Percentiles rank a stretch among this genome's conserved stretches.
Evolutionary conservation across 2,329 filamentous ascomycete genomes (phyloP).

Genomic region (Penicillium sp.): DNA sequence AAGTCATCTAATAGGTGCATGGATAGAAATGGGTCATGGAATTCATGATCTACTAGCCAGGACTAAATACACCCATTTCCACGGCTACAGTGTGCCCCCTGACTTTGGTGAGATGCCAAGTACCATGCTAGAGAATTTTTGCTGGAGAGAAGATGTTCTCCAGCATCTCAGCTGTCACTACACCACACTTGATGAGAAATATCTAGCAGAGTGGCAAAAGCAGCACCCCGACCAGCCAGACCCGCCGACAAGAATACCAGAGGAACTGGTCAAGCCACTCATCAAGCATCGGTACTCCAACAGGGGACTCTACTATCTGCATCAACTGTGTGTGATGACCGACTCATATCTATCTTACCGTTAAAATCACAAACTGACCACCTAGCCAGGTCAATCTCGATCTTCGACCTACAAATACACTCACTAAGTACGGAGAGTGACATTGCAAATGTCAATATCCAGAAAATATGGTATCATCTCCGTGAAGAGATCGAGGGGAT

Average conservation of each 20-base stretch:
- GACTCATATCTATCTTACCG: not conserved
- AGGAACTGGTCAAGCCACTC: not conserved
- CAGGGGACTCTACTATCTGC: not conserved
- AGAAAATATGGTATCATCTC: not conserved
- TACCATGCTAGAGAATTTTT: not conserved
- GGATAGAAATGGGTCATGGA: not conserved
- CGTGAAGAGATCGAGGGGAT: not conserved
- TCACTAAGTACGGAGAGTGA: not conserved
- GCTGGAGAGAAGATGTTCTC: not conserved
- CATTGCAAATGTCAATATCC: not conserved
- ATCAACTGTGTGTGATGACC: not conserved
- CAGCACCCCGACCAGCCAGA: not conserved
- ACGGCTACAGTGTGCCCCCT: not conserved
- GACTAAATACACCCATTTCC: not conserved
- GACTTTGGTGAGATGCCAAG: not conserved
- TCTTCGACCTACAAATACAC: not conserved
- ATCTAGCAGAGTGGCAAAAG: not conserved
- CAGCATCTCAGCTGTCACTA: not conserved
- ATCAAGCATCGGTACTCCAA: not conserved
- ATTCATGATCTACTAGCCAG: not conserved
- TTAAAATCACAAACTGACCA: not conserved
- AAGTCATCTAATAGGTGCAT: not conserved
- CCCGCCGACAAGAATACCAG: not conserved
- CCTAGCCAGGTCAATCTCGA: not conserved
- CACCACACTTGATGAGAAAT: not conserved